Percentiles rank a stretch among this genome's conserved stretches.
Evolutionary conservation across 768 basidiomycete genomes (phyloP).

Genomic region (Boletus reticulatus): DNA sequence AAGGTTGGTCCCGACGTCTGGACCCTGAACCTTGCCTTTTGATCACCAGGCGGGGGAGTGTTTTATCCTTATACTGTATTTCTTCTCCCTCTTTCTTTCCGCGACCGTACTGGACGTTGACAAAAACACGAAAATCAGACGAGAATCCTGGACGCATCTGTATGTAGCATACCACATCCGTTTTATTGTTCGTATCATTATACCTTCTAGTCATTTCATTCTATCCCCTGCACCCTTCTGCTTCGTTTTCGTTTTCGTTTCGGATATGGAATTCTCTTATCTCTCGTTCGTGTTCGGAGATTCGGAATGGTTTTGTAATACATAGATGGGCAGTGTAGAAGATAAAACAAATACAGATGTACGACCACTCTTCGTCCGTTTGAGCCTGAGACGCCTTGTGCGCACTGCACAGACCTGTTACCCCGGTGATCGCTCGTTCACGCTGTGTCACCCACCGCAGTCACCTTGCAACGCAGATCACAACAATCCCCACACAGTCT

Average conservation of each 20-base stretch:
- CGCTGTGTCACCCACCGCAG: not conserved
- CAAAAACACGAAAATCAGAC: constrained; percentile 19
- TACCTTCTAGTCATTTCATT: constrained; percentile 1
- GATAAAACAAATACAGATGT: constrained; percentile 12
- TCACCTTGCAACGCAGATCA: not conserved
- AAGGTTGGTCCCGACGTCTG: constrained; percentile 37
- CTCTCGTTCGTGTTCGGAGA: not conserved
- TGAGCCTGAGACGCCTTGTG: no score
- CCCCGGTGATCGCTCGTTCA: not conserved
- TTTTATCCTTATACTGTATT: constrained; percentile 29
- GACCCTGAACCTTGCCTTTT: constrained; percentile 27
- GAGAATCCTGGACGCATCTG: constrained; percentile 7
- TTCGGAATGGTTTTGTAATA: constrained; percentile 9
- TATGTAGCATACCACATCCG: constrained; percentile 22
- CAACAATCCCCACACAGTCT: no score
- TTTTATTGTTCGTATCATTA: constrained; percentile 26
- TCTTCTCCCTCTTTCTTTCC: not conserved
- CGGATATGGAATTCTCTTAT: not conserved
- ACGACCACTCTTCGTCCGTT: not conserved
- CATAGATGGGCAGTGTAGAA: constrained; percentile 19
- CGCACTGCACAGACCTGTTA: not conserved
- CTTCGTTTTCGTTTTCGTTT: not conserved
- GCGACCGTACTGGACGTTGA: constrained; percentile 9
- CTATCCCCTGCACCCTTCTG: not conserved
- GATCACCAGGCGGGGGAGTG: constrained; percentile 1